Evolutionary conservation across 176 grass and related monocot species (phyloP).

Genomic region (Bromus sterilis): DNA sequence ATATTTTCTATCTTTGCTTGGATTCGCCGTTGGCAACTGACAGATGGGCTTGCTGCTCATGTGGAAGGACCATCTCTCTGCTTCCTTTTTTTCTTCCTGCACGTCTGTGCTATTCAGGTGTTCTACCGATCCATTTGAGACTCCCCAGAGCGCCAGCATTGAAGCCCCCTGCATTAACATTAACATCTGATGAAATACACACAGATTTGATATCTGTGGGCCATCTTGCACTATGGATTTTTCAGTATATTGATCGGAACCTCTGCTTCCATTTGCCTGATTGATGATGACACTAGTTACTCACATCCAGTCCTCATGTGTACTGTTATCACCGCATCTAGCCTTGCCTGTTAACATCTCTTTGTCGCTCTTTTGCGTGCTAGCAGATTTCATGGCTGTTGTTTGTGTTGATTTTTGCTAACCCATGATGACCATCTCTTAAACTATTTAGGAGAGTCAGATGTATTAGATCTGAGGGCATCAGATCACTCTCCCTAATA

Average conservation of each 20-base stretch:
- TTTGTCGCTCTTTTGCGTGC: background rate
- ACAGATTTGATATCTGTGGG: too few relatives aligned
- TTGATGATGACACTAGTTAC: background rate
- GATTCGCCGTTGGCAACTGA: too few relatives aligned
- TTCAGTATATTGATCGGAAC: background rate
- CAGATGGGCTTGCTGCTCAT: background rate
- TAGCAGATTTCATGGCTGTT: background rate
- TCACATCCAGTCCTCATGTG: background rate
- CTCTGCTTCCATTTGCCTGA: background rate
- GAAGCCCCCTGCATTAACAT: background rate
- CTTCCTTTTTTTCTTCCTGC: too few relatives aligned
- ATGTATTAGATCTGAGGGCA: background rate
- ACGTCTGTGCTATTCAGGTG: background rate
- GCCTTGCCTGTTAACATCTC: background rate
- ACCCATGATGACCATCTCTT: background rate
- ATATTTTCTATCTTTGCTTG: too few relatives aligned
- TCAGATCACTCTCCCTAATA: background rate
- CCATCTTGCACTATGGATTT: background rate
- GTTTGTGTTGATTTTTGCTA: background rate
- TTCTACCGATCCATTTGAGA: background rate
- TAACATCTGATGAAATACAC: background rate
- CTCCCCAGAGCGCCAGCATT: slow-evolving; percentile 2
- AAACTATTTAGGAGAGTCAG: background rate
- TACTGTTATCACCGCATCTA: background rate
- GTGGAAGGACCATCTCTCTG: background rate